A percentile compares a stretch with the other conserved stretches of the same genome.
These are phyloP conservation scores for Senna siamea DNA, from an alignment of 306 rosid species.

Conservation along the genomic window DNA sequence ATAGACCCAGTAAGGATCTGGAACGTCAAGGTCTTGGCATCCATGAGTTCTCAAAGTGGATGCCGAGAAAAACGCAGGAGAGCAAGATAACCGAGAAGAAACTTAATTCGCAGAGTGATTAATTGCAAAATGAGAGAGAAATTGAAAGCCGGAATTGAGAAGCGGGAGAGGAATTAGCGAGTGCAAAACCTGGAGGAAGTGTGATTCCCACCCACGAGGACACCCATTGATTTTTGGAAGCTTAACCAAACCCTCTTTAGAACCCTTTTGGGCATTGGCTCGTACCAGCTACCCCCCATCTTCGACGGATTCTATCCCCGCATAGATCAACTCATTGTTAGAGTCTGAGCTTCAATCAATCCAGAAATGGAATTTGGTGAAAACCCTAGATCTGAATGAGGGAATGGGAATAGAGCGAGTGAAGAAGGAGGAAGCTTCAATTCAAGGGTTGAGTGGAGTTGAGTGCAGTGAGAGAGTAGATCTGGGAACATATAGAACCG, in stretches of 20 bases:
- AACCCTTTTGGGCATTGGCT: conserved; percentile 46
- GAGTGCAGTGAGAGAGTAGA: neutral
- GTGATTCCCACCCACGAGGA: conserved; percentile 81
- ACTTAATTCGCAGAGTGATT: neutral
- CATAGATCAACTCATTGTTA: conserved; percentile 40
- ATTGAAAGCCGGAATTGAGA: conserved; percentile 34
- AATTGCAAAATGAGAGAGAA: conserved; percentile 29
- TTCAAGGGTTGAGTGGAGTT: neutral
- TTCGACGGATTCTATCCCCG: conserved; percentile 5
- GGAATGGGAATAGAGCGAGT: neutral
- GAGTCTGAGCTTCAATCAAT: neutral
- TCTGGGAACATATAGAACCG: conserved; percentile 1
- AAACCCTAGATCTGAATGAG: conserved; percentile 7
- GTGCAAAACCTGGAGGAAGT: conserved; percentile 76
- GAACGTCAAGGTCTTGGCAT: conserved; percentile 47
- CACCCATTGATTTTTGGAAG: conserved; percentile 57
- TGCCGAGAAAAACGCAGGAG: neutral
- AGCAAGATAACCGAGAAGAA: conserved; percentile 4
- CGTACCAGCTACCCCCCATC: conserved; percentile 52
- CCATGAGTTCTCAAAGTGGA: conserved; percentile 52
- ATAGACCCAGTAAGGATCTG: conserved; percentile 58
- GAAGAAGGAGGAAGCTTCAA: neutral
- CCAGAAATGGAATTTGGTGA: neutral
- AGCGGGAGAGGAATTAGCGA: conserved; percentile 44
- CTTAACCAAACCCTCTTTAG: conserved; percentile 66